Evolutionary conservation across 2,329 filamentous ascomycete species (phyloP).

Genomic region (Epichloe coenophiala): DNA sequence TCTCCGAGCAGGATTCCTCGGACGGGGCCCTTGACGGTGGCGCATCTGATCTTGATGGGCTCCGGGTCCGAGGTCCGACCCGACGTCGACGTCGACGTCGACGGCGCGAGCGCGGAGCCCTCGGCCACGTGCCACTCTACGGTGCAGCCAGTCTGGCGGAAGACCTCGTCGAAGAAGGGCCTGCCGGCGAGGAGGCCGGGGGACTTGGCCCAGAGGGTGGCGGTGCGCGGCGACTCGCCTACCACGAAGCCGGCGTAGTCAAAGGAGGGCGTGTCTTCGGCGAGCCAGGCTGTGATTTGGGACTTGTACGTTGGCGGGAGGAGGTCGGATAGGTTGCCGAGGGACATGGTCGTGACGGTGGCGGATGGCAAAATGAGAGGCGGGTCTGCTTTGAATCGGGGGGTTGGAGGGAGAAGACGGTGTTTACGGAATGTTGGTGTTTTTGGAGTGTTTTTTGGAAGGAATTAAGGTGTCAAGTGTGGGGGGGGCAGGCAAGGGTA

Average conservation of each 20-base stretch:
- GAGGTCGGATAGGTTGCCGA: constrained; percentile 46
- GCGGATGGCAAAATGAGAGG: no score
- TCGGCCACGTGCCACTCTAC: constrained; percentile 80
- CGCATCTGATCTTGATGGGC: constrained; percentile 43
- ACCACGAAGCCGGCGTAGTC: constrained; percentile 98
- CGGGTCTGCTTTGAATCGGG: background rate
- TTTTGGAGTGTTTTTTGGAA: no score
- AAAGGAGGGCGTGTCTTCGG: constrained; percentile 91
- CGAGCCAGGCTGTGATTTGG: constrained; percentile 71
- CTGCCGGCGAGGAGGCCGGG: constrained; percentile 75
- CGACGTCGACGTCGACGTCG: constrained; percentile 17
- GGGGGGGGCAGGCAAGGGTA: no score
- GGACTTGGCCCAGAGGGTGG: constrained; percentile 56
- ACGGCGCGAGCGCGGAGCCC: constrained; percentile 49
- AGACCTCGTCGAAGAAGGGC: constrained; percentile 92
- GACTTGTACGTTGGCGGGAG: constrained; percentile 77
- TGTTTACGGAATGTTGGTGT: no score
- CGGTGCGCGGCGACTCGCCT: constrained; percentile 50
- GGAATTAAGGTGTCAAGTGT: no score
- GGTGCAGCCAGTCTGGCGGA: constrained; percentile 77
- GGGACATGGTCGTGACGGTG: background rate
- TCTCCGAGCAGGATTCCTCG: constrained; percentile 77
- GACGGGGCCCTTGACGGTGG: constrained; percentile 75
- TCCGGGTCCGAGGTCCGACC: no score
- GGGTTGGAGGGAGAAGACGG: no score